These are phyloP conservation scores for Chaetomium strumarium DNA, from an alignment of 2,329 filamentous ascomycete genomes.

Conservation along the genomic window DNA sequence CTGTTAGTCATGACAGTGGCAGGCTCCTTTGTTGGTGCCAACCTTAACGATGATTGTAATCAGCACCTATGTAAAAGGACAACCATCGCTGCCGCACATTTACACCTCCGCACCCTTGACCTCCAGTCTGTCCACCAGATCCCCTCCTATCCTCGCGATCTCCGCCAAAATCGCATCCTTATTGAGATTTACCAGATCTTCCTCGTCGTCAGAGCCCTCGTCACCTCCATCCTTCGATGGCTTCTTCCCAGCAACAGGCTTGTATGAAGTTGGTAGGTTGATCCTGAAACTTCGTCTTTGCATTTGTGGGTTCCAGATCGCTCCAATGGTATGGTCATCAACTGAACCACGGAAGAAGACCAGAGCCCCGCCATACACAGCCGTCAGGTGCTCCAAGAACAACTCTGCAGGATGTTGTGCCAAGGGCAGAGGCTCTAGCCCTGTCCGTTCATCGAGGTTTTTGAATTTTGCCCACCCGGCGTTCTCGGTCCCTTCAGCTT, in stretches of 20 bases:
- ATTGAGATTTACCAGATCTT: conserved; percentile 56
- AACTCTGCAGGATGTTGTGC: conserved; percentile 56
- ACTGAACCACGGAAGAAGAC: conserved; percentile 72
- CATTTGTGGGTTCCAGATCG: conserved; percentile 53
- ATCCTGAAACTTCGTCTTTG: conserved; percentile 60
- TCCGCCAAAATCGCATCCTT: conserved; percentile 62
- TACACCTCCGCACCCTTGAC: conserved; percentile 27
- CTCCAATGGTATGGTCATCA: conserved; percentile 49
- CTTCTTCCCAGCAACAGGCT: conserved; percentile 39
- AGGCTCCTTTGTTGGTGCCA: no score
- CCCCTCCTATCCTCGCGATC: conserved; percentile 62
- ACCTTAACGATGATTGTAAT: no score
- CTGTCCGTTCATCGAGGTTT: conserved; percentile 64
- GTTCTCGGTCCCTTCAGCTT: conserved; percentile 23
- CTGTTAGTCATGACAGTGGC: no score
- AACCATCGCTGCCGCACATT: background rate
- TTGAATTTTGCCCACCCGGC: conserved; percentile 58
- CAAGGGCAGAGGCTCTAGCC: conserved; percentile 39
- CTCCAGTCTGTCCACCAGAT: conserved; percentile 64
- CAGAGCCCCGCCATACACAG: conserved; percentile 60
- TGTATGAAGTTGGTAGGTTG: conserved; percentile 62
- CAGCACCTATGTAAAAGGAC: background rate
- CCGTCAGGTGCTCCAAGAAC: conserved; percentile 62
- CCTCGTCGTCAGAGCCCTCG: conserved; percentile 34
- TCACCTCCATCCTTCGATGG: conserved; percentile 24